Base-by-base conservation (phyloP, 306 rosid genomes). In the Carpinus viminea region DNA sequence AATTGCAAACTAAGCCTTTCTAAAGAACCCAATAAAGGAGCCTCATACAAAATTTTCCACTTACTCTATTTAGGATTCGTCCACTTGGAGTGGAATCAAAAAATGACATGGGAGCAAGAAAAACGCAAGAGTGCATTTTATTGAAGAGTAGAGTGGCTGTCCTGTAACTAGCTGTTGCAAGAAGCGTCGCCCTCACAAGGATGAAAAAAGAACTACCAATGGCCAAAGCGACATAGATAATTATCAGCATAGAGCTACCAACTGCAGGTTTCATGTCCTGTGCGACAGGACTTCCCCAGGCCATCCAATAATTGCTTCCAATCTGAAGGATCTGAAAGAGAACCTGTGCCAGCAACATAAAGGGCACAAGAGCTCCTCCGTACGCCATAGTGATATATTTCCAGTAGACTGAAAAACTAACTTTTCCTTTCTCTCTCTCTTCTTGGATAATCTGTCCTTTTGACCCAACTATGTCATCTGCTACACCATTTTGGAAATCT, bases 291-390 rank as follows among this genome's bases (percentile, higher is more conserved):
- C 91, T 86, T 45, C 96, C 97, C 97, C 93, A 94, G 68, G 94
- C 92, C 92, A 92, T 94, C 96, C 97, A 94, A 78, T 92, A 94
- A 79, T 92, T 89, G 86, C 97, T 92, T 80, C 90, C 97, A 78
- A 94, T 90, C 88, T 92, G 98, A 82, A 92, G 88, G 74, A 72
- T 12, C 85, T 92, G 94, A 79, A 90, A 90, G 43, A 94, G 81
- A 86, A 83, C 78, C 76, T 90, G 90, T 66, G 86, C 85, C 66
- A 94, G 81, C 80, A 94, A 79, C 80, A 94, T 82, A 70, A 94
- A 74, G 6, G 97, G 98, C 64, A 88, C 93, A 28, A 94, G 93
- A 74, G 88, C 89, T 79, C 96, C 98, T 81, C 94, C 89, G 56
- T 89, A 91, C 4, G 96, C 92, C 26, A 89, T 84, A 31, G 89